Conservation (phyloP, 176 grass and related monocot species). For the Juncus effusus region DNA sequence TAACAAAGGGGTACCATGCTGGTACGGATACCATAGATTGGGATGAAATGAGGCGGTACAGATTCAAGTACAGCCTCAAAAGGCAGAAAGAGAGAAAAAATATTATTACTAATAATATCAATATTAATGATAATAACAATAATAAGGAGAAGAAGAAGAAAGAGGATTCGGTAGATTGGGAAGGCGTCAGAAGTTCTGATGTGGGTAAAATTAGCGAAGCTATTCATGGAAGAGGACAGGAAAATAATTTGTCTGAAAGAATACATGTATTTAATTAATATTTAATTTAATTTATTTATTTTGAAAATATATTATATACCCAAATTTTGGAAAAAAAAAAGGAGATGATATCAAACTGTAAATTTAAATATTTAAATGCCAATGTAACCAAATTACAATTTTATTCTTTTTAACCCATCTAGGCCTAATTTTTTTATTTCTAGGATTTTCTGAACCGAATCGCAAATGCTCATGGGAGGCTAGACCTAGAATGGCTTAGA, state of each 20-base stretch:
- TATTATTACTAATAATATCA: background rate
- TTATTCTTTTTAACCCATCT: too few species aligned
- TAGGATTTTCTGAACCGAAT: conserved; percentile 80
- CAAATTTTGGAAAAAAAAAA: background rate
- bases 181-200: conserved; percentile 63
- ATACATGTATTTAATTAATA: conserved; percentile 56
- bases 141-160: conserved; percentile 19
- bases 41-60: conserved; percentile 55
- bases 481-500: conserved; percentile 97
- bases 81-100: conserved; percentile 41
- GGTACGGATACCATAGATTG: conserved; percentile 52
- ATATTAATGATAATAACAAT: too few species aligned
- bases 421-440: background rate
- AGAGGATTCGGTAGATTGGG: conserved; percentile 77
- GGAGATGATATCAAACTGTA: background rate
- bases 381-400: too few species aligned
- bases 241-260: conserved; percentile 71
- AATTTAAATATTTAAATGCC: background rate
- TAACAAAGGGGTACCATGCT: conserved; percentile 12
- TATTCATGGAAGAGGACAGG: conserved; percentile 86
- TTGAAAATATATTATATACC: conserved; percentile 8
- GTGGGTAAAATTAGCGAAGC: conserved; percentile 55
- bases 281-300: background rate
- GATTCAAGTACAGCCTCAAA: conserved; percentile 14
- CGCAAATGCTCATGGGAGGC: conserved; percentile 78